Evolutionary conservation across 2,329 filamentous ascomycete genomes (phyloP).

Genomic region (Westerdykella ornata): DNA sequence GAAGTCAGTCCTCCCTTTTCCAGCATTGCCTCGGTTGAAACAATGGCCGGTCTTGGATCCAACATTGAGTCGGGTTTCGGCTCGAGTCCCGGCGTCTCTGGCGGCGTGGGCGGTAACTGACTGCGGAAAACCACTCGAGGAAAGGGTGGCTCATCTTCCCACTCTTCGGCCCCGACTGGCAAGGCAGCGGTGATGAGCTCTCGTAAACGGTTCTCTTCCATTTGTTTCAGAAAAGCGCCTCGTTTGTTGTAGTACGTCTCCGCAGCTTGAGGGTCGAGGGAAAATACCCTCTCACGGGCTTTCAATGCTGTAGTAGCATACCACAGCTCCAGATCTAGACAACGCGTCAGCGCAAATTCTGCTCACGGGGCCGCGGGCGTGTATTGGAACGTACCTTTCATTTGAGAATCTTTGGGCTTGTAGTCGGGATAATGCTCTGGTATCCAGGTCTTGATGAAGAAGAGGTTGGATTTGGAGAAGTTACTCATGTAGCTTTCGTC

Average conservation of each 20-base stretch:
- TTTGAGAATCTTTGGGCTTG: not conserved
- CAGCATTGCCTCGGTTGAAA: not conserved
- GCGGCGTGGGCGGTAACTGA: slow-evolving; percentile 2
- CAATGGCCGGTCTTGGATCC: not conserved
- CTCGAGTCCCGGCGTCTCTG: slow-evolving; percentile 1
- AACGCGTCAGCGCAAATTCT: not conserved
- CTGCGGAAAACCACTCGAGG: slow-evolving; percentile 5
- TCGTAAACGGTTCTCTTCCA: slow-evolving; percentile 16
- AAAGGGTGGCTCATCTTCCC: slow-evolving; percentile 6
- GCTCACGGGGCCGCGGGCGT: not conserved
- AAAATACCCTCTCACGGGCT: slow-evolving; percentile 19
- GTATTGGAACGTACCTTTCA: no score
- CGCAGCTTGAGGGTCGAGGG: slow-evolving; percentile 14
- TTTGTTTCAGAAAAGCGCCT: slow-evolving; percentile 8
- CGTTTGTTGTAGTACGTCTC: slow-evolving; percentile 17
- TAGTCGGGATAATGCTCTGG: slow-evolving; percentile 14
- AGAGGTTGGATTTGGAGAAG: slow-evolving; percentile 13
- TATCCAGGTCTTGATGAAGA: slow-evolving; percentile 21
- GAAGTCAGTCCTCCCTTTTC: not conserved
- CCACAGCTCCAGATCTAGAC: slow-evolving; percentile 12
- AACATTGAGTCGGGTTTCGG: not conserved
- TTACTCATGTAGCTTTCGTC: slow-evolving; percentile 14
- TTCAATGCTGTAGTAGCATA: slow-evolving; percentile 10
- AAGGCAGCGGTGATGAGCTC: slow-evolving; percentile 13
- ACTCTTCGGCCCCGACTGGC: slow-evolving; percentile 12